These are phyloP conservation scores for Arabis hirsuta DNA, from an alignment of 345 rosid species.

Conservation along the genomic window DNA sequence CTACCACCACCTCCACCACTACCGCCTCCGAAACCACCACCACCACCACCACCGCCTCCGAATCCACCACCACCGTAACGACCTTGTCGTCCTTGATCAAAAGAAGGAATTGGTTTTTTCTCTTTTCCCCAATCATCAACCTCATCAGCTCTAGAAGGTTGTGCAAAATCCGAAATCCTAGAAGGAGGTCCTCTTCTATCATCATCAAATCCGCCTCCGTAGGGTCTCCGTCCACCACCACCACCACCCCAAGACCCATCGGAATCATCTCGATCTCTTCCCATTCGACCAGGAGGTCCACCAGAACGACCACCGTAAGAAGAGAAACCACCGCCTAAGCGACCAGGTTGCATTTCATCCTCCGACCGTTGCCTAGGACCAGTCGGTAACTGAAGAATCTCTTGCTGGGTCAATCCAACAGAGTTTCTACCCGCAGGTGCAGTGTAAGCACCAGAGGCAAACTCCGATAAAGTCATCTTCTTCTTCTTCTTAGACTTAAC, in stretches of 20 bases:
- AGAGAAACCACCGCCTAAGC: constrained; percentile 85
- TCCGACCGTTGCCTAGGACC: constrained; percentile 87
- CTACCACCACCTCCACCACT: not conserved
- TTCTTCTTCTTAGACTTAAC: constrained; percentile 88
- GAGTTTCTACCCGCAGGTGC: constrained; percentile 40
- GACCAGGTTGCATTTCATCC: constrained; percentile 79
- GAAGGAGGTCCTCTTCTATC: constrained; percentile 68
- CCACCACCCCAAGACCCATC: constrained; percentile 64
- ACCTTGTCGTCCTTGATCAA: constrained; percentile 57
- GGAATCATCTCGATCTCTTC: constrained; percentile 56
- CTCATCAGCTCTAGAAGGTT: constrained; percentile 88
- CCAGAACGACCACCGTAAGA: constrained; percentile 59
- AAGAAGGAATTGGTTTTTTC: constrained; percentile 60
- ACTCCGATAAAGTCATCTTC: constrained; percentile 59
- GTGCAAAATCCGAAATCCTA: constrained; percentile 84
- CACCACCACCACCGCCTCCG: constrained; percentile 43
- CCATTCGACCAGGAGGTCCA: constrained; percentile 44
- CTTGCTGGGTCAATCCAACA: constrained; percentile 71
- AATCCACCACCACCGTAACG: constrained; percentile 50
- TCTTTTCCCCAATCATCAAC: constrained; percentile 83
- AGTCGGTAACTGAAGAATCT: constrained; percentile 83
- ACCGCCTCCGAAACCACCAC: constrained; percentile 20
- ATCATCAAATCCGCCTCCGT: constrained; percentile 87
- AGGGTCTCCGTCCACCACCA: constrained; percentile 54
- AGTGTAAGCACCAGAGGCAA: constrained; percentile 28